Evolutionary conservation across 768 basidiomycete species (phyloP), one percentile per base, ranked within the genome.

Genomic region (Cyclocybe cylindracea): DNA sequence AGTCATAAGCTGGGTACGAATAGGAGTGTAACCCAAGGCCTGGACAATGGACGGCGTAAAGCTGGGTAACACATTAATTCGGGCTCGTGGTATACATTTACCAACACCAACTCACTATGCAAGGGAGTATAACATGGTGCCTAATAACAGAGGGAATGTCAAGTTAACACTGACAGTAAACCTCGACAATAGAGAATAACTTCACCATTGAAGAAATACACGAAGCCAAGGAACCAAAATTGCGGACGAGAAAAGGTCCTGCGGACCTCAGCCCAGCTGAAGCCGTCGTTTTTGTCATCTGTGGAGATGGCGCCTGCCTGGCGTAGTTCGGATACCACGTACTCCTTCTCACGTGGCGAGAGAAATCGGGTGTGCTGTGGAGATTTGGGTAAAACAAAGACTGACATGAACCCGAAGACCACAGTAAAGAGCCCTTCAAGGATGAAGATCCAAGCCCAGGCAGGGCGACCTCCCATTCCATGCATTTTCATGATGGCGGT

Each of bases 361-460:
- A 61, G 44, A 35, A 61, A 61, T 19, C 31, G 39, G 31, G 53
- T 55, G 42, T 50, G 50, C 1, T 38, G 11, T 38, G 11, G 37
- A 2, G 37, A 3, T 38, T 16, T 11, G 7, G 37, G 16, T 38
- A 38, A 38, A 38, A 38, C 37, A 38, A 11, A 38, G 37, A 38
- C 37, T 11, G 37, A 38, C 37, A 38, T 38, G 37, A 38, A 16
- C 16, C 37, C 24, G 24, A 24, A 24, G 24, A 24, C 24, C 24
- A 24, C 24, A 5, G 24, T 24, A 24, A 24, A 24, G 24, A 24
- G 24, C 24, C 24, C 24, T 24, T 24, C 24, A 24, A 82, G 39
- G 36, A 82, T 82, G 57, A 83, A 82, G 51, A 83, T 78, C 84
- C 81, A 85, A 11, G 78, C 71, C 86, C 85, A 87, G 0, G 81